Evolutionary conservation across 2,329 filamentous ascomycete genomes (phyloP).

Genomic region (Pestalotiopsis sp.): DNA sequence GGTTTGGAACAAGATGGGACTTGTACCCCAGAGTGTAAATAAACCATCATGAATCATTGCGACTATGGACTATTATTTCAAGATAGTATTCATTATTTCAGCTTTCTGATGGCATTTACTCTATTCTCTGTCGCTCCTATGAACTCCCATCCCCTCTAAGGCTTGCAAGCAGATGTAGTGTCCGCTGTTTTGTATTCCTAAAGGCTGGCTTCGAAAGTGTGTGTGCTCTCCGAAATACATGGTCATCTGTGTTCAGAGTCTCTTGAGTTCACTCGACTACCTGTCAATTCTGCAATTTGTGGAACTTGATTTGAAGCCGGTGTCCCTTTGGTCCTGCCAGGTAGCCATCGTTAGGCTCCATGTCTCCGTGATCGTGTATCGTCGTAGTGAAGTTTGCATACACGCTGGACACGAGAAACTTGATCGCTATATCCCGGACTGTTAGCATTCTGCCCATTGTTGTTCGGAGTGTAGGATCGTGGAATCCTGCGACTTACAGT

Average conservation of each 20-base stretch:
- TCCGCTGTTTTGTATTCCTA: no score
- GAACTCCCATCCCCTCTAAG: no score
- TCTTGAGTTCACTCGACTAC: no score
- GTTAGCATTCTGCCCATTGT: not conserved
- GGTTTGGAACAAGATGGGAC: not conserved
- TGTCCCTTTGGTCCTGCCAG: not conserved
- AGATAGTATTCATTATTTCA: no score
- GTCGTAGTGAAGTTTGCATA: not conserved
- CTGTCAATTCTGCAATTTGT: no score
- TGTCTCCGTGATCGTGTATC: not conserved
- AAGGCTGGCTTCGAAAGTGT: no score
- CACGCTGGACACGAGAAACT: not conserved
- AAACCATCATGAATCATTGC: not conserved
- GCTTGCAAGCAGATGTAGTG: no score
- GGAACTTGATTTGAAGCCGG: not conserved
- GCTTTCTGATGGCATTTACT: no score
- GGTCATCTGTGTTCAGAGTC: no score
- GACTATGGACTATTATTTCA: not conserved
- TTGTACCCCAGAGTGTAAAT: not conserved
- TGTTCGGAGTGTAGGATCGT: not conserved
- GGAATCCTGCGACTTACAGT: not conserved
- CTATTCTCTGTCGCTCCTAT: no score
- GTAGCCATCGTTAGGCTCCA: not conserved
- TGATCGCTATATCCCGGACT: not conserved
- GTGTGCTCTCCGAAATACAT: no score